These are phyloP conservation scores for Saitozyma sp. DNA, from an alignment of 768 basidiomycete genomes.

Conservation along the genomic window DNA sequence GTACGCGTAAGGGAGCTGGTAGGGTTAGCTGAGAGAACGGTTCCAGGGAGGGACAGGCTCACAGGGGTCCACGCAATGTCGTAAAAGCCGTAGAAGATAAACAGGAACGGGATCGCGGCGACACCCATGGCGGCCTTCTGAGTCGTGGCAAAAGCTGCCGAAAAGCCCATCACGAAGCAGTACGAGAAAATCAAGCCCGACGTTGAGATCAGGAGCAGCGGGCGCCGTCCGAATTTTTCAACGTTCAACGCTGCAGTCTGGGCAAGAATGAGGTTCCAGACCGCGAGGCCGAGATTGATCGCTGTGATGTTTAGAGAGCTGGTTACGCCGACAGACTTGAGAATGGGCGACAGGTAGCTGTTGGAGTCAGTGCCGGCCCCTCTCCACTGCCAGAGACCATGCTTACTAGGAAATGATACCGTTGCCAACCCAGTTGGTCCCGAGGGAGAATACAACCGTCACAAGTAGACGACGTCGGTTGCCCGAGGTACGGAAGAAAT, in stretches of 20 bases:
- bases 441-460: conserved; percentile 24
- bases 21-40: too few species aligned
- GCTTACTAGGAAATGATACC: conserved; percentile 38
- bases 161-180: conserved; percentile 25
- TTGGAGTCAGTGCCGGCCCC: not conserved
- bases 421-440: conserved; percentile 29
- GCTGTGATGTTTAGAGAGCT: conserved; percentile 36
- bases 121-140: conserved; percentile 23
- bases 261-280: conserved; percentile 25
- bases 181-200: conserved; percentile 22
- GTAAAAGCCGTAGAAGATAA: conserved; percentile 24
- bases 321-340: conserved; percentile 38
- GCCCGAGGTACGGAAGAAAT: conserved; percentile 25
- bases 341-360: conserved; percentile 39
- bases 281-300: conserved; percentile 43
- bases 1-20: conserved; percentile 13
- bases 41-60: not conserved
- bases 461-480: conserved; percentile 29
- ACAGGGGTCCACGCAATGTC: conserved; percentile 20
- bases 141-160: conserved; percentile 30
- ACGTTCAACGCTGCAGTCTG: conserved; percentile 21
- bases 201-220: conserved; percentile 56
- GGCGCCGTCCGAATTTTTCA: conserved; percentile 31
- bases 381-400: conserved; percentile 2
- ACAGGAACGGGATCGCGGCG: conserved; percentile 29